A percentile compares a stretch with the other conserved stretches of the same genome.
Conservation (phyloP, 371 early-diverging fungal species). For the Mortierella sp. region DNA sequence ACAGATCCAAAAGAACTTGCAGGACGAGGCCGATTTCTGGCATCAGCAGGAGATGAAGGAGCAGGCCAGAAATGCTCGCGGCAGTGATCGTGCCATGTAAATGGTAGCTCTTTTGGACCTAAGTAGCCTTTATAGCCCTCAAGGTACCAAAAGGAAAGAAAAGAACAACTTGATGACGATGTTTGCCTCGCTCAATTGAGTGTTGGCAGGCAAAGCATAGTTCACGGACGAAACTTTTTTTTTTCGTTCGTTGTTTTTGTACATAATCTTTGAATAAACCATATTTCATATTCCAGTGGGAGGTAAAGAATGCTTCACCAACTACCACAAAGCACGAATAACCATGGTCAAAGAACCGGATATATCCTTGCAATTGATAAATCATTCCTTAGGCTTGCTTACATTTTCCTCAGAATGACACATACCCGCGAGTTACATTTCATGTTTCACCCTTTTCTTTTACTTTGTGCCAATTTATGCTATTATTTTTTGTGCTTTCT, state of each 20-base stretch:
- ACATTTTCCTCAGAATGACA: too few relatives aligned
- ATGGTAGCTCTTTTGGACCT: too few relatives aligned
- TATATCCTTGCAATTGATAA: too few relatives aligned
- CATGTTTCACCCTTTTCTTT: too few relatives aligned
- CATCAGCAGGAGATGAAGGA: slow-evolving; percentile 53
- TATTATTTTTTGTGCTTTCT: too few relatives aligned
- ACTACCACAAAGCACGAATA: neutral
- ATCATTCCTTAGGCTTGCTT: too few relatives aligned
- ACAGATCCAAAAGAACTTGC: slow-evolving; percentile 35
- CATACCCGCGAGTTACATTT: too few relatives aligned
- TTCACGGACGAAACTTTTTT: neutral
- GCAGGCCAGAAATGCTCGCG: slow-evolving; percentile 34
- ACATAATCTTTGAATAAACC: neutral
- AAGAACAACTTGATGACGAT: neutral
- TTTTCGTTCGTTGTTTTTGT: slow-evolving; percentile 2
- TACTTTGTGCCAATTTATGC: too few relatives aligned
- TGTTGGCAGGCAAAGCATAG: neutral
- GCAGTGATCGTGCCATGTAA: slow-evolving; percentile 46
- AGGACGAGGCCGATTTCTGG: slow-evolving; percentile 56
- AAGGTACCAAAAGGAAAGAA: neutral
- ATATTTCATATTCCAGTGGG: neutral
- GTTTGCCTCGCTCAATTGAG: neutral
- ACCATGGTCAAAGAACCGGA: too few relatives aligned
- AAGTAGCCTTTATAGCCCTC: too few relatives aligned
- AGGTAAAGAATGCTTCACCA: neutral